Base-by-base conservation (phyloP, 2,329 filamentous ascomycete genomes). In the Botrytis fabae region DNA sequence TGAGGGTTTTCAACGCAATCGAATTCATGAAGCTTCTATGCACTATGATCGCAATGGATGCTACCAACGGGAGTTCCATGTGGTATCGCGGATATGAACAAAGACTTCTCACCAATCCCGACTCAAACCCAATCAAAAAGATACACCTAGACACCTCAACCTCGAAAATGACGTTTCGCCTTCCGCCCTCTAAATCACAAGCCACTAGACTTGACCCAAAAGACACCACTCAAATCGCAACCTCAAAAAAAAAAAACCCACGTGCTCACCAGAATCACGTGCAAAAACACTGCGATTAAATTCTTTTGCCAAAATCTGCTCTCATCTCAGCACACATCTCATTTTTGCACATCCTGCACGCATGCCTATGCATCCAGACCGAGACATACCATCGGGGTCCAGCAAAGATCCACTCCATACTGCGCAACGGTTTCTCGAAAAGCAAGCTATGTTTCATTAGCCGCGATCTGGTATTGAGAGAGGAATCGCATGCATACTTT, bases 381-480 rank as follows among this genome's bases (percentile, higher is more conserved):
- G 14, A 25, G 38, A 57, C 40, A 44, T 73, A 85, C 85, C 91
- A 93, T 93, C 61, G 91, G 91, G 2, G 90, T 92, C 87, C 91
- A 93, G 76, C 87, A 89, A 10, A 93, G 80, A 80, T 93, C 90
- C 25, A 88, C 87, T 65, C 87, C 88, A 80, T 91, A 92, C 65
- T 87, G 84, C 75, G 89, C 85, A 4, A 90, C 88, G 0, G 91
- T 90, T 77, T 92, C 87, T 65, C 91, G 87, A 79, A 93, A 93
- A 63, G 91, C 90, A 60, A 93, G 86, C 86, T 91, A 3, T 51
- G 38, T 54, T 22, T 66, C 46, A 16, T 68, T 2, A 68, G 64
- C 35, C 5, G 16, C 20, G 46, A 68, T 40, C 14, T 7, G 7
- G 14, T 38, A 2, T 1, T 10, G 4, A 10, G 38, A 54, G 0